A percentile compares a stretch with the other conserved stretches of the same genome.
Conservation (phyloP, 495 filamentous ascomycete species). For the Penicillium nucicola region DNA sequence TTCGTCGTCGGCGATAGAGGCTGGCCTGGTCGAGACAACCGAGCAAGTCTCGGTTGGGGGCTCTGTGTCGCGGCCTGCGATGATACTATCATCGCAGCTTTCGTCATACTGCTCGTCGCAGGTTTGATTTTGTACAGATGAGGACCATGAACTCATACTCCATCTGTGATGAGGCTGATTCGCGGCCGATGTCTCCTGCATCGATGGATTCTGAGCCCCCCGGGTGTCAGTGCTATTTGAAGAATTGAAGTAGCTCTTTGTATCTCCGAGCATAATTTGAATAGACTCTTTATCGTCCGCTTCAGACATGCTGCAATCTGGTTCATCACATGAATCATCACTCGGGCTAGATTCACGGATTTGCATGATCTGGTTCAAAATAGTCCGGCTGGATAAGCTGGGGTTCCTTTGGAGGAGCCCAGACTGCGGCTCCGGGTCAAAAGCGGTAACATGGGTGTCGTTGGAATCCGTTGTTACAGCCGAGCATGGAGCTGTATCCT, state of each 20-base stretch:
- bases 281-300: conserved; percentile 57
- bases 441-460: conserved; percentile 61
- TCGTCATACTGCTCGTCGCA: conserved; percentile 36
- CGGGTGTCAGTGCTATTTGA: conserved; percentile 29
- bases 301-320: conserved; percentile 51
- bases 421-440: conserved; percentile 67
- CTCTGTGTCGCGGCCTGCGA: conserved; percentile 22
- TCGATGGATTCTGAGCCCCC: conserved; percentile 21
- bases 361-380: conserved; percentile 51
- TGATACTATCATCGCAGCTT: conserved; percentile 25
- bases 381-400: conserved; percentile 38
- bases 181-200: conserved; percentile 11
- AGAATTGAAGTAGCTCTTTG: conserved; percentile 34
- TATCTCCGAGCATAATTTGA: conserved; percentile 55
- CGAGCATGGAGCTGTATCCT: conserved; percentile 38
- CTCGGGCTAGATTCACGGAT: conserved; percentile 47
- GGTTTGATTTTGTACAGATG: conserved; percentile 41
- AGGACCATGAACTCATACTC: conserved; percentile 55
- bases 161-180: conserved; percentile 36
- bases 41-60: conserved; percentile 32
- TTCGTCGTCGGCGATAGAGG: conserved; percentile 22
- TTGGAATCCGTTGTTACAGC: conserved; percentile 42
- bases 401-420: conserved; percentile 44
- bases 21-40: conserved; percentile 29
- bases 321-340: conserved; percentile 46